These are phyloP conservation scores for Pleurotus platypus DNA, from an alignment of 768 basidiomycete genomes.

Conservation along the genomic window DNA sequence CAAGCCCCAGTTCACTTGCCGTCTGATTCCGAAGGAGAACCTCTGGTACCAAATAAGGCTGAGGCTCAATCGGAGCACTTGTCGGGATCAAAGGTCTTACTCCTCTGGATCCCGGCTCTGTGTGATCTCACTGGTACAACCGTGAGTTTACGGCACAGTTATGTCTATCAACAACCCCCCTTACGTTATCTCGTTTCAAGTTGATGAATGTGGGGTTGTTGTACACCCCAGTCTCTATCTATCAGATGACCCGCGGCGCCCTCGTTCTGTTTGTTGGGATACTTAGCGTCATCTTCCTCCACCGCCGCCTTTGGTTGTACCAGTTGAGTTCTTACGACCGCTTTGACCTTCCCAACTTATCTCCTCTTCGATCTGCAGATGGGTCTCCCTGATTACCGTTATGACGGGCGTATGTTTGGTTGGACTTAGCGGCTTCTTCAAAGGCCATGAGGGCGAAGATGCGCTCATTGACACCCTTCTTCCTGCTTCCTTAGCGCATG, in stretches of 20 bases:
- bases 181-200: conserved; percentile 31
- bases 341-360: conserved; percentile 7
- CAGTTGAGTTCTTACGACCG: conserved; percentile 47
- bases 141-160: conserved; percentile 38
- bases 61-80: conserved; percentile 38
- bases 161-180: conserved; percentile 1
- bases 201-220: conserved; percentile 96
- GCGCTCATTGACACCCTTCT: conserved; percentile 22
- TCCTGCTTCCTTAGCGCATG: conserved; percentile 22
- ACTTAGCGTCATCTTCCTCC: conserved; percentile 88
- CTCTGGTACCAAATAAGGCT: conserved; percentile 27
- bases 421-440: conserved; percentile 85
- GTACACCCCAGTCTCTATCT: conserved; percentile 95
- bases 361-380: conserved; percentile 42
- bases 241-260: conserved; percentile 94
- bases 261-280: conserved; percentile 92
- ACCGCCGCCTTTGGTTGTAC: conserved; percentile 80
- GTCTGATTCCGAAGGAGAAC: conserved; percentile 44
- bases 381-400: conserved; percentile 87
- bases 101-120: conserved; percentile 84
- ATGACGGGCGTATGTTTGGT: conserved; percentile 82
- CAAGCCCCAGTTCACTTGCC: conserved; percentile 52
- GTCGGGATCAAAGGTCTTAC: conserved; percentile 64
- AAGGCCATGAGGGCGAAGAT: conserved; percentile 68
- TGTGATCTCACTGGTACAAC: conserved; percentile 93